Evolutionary conservation across 805 yeast species (phyloP).

Genomic region (Cyberlindnera saturnus): DNA sequence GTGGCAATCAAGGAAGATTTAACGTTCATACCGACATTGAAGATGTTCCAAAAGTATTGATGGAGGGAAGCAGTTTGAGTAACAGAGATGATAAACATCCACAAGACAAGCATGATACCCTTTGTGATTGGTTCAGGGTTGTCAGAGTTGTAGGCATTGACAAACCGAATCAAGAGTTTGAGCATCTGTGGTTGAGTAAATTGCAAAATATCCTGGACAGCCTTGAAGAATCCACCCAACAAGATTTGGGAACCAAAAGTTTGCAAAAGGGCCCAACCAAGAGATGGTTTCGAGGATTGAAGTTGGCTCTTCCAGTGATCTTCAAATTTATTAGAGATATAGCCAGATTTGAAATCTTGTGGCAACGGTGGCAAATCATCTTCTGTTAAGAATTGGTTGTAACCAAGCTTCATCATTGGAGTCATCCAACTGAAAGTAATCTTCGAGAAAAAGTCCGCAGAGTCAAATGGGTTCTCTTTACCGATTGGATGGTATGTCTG

Average conservation of each 20-base stretch:
- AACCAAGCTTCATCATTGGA: slow-evolving; percentile 75
- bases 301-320: slow-evolving; percentile 58
- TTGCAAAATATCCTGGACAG: slow-evolving; percentile 70
- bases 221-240: slow-evolving; percentile 70
- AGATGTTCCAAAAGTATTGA: slow-evolving; percentile 71
- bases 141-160: slow-evolving; percentile 38
- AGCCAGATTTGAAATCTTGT: slow-evolving; percentile 49
- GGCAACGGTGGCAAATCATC: slow-evolving; percentile 82
- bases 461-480: slow-evolving; percentile 31
- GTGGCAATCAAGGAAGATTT: slow-evolving; percentile 63
- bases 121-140: slow-evolving; percentile 49
- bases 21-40: slow-evolving; percentile 71
- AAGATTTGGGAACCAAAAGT: slow-evolving; percentile 71
- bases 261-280: slow-evolving; percentile 51
- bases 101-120: slow-evolving; percentile 69
- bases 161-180: slow-evolving; percentile 55
- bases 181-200: slow-evolving; percentile 83
- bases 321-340: slow-evolving; percentile 45
- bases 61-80: slow-evolving; percentile 72
- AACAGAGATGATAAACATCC: slow-evolving; percentile 73
- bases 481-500: slow-evolving; percentile 32
- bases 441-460: slow-evolving; percentile 62
- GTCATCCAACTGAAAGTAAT: slow-evolving; percentile 93
- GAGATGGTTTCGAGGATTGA: slow-evolving; percentile 43
- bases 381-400: slow-evolving; percentile 44